A percentile compares a stretch with the other conserved stretches of the same genome.
These are phyloP conservation scores for Leccinum disarticulatum DNA, from an alignment of 768 basidiomycete genomes.

Conservation along the genomic window DNA sequence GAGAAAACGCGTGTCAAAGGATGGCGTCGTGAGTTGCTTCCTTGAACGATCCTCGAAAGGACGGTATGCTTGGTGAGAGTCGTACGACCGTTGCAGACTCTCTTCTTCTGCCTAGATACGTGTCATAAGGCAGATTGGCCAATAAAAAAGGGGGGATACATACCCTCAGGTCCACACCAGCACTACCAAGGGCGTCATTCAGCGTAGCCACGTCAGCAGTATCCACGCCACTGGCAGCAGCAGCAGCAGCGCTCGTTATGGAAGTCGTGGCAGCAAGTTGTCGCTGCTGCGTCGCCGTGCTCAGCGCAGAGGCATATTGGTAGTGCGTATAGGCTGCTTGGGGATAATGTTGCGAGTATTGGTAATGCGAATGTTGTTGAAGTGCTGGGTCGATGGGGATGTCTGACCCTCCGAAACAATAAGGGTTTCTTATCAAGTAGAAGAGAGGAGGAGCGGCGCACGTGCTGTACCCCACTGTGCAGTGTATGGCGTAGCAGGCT, in stretches of 20 bases:
- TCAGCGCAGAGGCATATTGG: slow-evolving; percentile 33
- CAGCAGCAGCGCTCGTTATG: slow-evolving; percentile 21
- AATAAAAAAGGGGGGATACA: slow-evolving; percentile 16
- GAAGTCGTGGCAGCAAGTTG: slow-evolving; percentile 17
- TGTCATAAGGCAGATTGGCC: neutral
- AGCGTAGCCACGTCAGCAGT: slow-evolving; percentile 73
- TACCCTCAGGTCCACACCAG: slow-evolving; percentile 83
- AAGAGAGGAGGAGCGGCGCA: slow-evolving; percentile 23
- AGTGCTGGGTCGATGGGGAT: slow-evolving; percentile 70
- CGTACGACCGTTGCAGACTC: slow-evolving; percentile 63
- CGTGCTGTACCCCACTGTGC: slow-evolving; percentile 42
- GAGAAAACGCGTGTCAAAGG: slow-evolving; percentile 67
- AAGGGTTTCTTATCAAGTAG: neutral
- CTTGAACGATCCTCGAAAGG: slow-evolving; percentile 75
- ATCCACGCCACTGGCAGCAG: slow-evolving; percentile 44
- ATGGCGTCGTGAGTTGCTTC: slow-evolving; percentile 68
- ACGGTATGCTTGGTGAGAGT: slow-evolving; percentile 61
- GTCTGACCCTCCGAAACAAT: slow-evolving; percentile 35
- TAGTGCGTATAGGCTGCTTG: slow-evolving; percentile 46
- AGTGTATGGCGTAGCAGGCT: slow-evolving; percentile 32
- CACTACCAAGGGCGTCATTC: slow-evolving; percentile 83
- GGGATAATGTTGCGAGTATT: slow-evolving; percentile 39
- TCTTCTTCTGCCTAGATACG: slow-evolving; percentile 81
- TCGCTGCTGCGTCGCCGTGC: slow-evolving; percentile 24
- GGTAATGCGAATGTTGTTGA: slow-evolving; percentile 58